phyloP scores from a whole-genome alignment of 169 alveolate species.

The Eimeria nieschulzi region DNA sequence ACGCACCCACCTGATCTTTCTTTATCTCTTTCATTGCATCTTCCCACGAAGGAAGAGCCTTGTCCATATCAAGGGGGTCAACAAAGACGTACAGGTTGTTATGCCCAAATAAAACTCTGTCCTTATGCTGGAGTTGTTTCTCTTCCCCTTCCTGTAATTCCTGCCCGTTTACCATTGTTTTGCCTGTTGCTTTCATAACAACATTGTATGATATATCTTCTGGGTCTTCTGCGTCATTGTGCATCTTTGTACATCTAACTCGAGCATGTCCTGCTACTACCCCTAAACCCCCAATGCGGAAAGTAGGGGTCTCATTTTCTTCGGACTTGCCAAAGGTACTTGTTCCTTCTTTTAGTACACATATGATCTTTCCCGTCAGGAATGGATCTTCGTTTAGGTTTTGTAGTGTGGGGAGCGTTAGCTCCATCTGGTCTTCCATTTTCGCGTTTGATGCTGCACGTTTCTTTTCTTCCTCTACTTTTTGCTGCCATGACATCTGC shows the following conservation, averaged over 20 bases:
- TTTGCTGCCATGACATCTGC: slow-evolving; percentile 77
- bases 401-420: slow-evolving; percentile 81
- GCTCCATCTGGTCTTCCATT: slow-evolving; percentile 76
- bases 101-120: slow-evolving; percentile 75
- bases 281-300: slow-evolving; percentile 74
- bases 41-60: slow-evolving; percentile 75
- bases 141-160: slow-evolving; percentile 52
- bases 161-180: slow-evolving; percentile 73
- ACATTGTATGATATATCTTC: slow-evolving; percentile 45
- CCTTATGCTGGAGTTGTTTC: slow-evolving; percentile 58
- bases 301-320: slow-evolving; percentile 68
- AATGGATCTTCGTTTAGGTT: slow-evolving; percentile 92
- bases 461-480: slow-evolving; percentile 80
- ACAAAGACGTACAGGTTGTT: slow-evolving; percentile 72
- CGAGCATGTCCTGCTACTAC: slow-evolving; percentile 70
- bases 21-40: slow-evolving; percentile 77
- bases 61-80: slow-evolving; percentile 71
- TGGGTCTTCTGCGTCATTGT: slow-evolving; percentile 50
- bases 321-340: slow-evolving; percentile 85
- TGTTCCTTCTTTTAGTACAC: slow-evolving; percentile 80
- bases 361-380: slow-evolving; percentile 83
- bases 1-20: slow-evolving; percentile 67
- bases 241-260: neutral
- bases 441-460: slow-evolving; percentile 74
- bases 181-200: slow-evolving; percentile 52